phyloP scores from a whole-genome alignment of 768 basidiomycete species.

The Auricularia sp. region DNA sequence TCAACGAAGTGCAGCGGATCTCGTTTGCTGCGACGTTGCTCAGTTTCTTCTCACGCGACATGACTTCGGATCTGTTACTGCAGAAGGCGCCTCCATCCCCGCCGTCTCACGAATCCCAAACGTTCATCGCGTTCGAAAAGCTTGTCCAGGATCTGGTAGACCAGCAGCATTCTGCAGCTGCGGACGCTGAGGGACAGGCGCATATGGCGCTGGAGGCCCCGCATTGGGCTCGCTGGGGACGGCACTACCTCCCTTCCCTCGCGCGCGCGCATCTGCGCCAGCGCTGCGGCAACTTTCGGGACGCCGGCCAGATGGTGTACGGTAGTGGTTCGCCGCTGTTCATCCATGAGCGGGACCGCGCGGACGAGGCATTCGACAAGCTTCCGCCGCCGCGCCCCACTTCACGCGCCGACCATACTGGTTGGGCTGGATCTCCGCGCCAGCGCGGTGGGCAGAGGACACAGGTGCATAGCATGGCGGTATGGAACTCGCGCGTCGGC shows the following conservation, averaged over 20 bases:
- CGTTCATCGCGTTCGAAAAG: background rate
- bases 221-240: conserved; percentile 9
- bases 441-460: background rate
- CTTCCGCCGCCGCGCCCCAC: conserved; percentile 12
- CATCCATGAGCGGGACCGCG: conserved; percentile 5
- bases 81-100: background rate
- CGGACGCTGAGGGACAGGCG: background rate
- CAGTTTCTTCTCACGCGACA: background rate
- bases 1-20: background rate
- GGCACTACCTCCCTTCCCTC: conserved; percentile 11
- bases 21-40: background rate
- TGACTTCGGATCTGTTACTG: background rate
- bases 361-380: conserved; percentile 9
- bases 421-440: background rate
- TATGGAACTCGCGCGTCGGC: conserved; percentile 7
- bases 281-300: conserved; percentile 13
- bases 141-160: background rate
- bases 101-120: background rate
- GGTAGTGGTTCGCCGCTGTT: conserved; percentile 9
- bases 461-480: conserved; percentile 1
- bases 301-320: conserved; percentile 9
- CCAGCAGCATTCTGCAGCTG: background rate
- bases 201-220: background rate
- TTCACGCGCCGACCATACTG: background rate
- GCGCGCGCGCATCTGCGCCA: conserved; percentile 11